A percentile compares a stretch with the other conserved stretches of the same genome.
These are phyloP conservation scores for Brachypodium distachyon DNA, from an alignment of 202 grass and related monocot species.

Conservation along the genomic window DNA sequence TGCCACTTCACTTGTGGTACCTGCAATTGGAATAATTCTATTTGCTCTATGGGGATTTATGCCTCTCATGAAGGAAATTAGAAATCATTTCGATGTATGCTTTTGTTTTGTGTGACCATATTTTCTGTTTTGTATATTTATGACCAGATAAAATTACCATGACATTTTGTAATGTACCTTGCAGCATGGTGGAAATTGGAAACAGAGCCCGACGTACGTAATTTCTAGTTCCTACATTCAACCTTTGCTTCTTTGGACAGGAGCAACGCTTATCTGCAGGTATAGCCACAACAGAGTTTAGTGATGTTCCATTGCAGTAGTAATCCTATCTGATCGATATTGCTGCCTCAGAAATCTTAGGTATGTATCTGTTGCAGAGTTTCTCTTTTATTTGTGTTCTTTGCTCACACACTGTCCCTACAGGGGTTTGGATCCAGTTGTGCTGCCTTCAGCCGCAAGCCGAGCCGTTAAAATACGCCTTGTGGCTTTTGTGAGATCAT, in stretches of 20 bases:
- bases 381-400: slow-evolving; percentile 20
- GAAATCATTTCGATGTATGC: slow-evolving; percentile 74
- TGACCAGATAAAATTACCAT: not conserved
- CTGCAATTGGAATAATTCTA: slow-evolving; percentile 76
- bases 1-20: slow-evolving; percentile 53
- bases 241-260: slow-evolving; percentile 92
- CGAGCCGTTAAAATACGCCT: slow-evolving; percentile 78
- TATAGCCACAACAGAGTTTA: slow-evolving; percentile 24
- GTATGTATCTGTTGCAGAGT: not conserved
- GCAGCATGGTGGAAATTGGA: slow-evolving; percentile 86
- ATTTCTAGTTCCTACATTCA: slow-evolving; percentile 84
- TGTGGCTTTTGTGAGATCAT: slow-evolving; percentile 76
- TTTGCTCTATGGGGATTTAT: slow-evolving; percentile 83
- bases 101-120: slow-evolving; percentile 6
- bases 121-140: not conserved
- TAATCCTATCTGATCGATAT: slow-evolving; percentile 11
- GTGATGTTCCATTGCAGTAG: not conserved
- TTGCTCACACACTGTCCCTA: not conserved
- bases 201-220: slow-evolving; percentile 76
- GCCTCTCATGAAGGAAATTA: slow-evolving; percentile 66
- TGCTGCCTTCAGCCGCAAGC: slow-evolving; percentile 64
- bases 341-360: not conserved
- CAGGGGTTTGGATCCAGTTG: slow-evolving; percentile 79
- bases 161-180: slow-evolving; percentile 32
- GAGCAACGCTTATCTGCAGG: slow-evolving; percentile 83